Conservation (phyloP, 768 basidiomycete species). For the Lactarius quietus region DNA sequence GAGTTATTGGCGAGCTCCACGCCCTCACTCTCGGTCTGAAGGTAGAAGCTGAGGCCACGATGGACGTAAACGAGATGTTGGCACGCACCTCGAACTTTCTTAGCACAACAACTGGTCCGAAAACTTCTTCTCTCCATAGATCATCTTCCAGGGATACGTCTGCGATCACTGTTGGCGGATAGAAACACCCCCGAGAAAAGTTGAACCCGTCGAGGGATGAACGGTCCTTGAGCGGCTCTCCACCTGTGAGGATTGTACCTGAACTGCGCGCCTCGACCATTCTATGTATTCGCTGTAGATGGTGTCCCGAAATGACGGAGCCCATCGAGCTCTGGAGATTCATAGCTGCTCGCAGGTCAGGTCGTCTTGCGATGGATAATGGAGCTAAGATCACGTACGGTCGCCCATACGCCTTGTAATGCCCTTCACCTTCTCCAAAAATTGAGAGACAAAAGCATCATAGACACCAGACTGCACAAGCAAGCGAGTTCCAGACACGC, state of each 20-base stretch:
- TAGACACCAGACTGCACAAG: constrained; percentile 69
- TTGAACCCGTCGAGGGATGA: constrained; percentile 70
- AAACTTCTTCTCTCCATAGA: constrained; percentile 81
- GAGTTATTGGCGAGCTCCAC: constrained; percentile 66
- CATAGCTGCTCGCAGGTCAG: constrained; percentile 45
- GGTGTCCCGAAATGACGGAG: constrained; percentile 63
- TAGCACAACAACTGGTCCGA: constrained; percentile 80
- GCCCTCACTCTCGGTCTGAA: constrained; percentile 58
- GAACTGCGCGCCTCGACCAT: constrained; percentile 47
- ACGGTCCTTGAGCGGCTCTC: constrained; percentile 55
- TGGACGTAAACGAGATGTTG: background rate
- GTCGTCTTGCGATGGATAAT: background rate
- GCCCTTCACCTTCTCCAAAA: constrained; percentile 58
- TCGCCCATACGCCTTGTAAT: constrained; percentile 73
- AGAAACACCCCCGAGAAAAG: constrained; percentile 70
- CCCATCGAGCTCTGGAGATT: constrained; percentile 77
- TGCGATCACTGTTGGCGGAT: constrained; percentile 71
- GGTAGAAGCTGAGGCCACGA: background rate
- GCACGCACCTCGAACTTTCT: constrained; percentile 47
- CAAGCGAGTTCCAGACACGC: constrained; percentile 87
- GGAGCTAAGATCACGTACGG: constrained; percentile 41
- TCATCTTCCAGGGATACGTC: constrained; percentile 55
- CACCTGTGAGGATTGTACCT: constrained; percentile 57
- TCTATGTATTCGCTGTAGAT: constrained; percentile 60
- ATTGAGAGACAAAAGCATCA: constrained; percentile 57